A percentile compares a stretch with the other conserved stretches of the same genome.
Conservation (phyloP, 768 basidiomycete species). For the Sistotremastrum niveocremeum region DNA sequence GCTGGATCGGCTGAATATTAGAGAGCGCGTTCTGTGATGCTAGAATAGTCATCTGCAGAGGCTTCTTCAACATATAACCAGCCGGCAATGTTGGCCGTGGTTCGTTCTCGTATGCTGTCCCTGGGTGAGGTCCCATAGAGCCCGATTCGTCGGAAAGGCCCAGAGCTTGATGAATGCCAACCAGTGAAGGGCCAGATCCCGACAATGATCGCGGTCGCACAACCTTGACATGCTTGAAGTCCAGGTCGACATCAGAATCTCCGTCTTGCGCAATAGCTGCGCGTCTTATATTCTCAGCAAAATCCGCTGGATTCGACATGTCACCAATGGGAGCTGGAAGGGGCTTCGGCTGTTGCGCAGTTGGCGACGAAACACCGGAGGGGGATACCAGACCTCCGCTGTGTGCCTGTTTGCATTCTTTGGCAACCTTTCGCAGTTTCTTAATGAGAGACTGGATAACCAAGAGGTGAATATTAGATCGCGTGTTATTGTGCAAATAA, state of each 20-base stretch:
- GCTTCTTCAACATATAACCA: conserved; percentile 51
- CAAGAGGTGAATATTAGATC: no score
- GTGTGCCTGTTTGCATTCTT: conserved; percentile 65
- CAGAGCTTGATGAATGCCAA: conserved; percentile 23
- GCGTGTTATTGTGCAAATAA: no score
- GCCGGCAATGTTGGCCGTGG: conserved; percentile 28
- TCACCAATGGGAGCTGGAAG: conserved; percentile 8
- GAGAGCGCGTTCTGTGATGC: conserved; percentile 25
- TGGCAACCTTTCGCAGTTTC: conserved; percentile 70
- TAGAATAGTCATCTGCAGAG: conserved; percentile 38
- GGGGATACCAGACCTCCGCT: conserved; percentile 20
- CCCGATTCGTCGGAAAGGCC: conserved; percentile 12
- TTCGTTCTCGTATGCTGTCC: conserved; percentile 21
- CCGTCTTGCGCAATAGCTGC: conserved; percentile 30
- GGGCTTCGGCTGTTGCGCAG: conserved; percentile 1
- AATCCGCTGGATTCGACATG: conserved; percentile 29
- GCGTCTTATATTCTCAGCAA: conserved; percentile 39
- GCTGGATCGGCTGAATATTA: conserved; percentile 7
- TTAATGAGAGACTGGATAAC: conserved; percentile 55
- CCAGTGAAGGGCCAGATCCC: conserved; percentile 2
- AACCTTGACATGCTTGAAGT: conserved; percentile 46
- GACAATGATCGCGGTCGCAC: conserved; percentile 1
- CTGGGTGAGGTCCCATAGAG: conserved; percentile 24
- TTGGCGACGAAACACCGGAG: neutral
- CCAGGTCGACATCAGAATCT: conserved; percentile 67